Conservation (phyloP, 2,329 filamentous ascomycete genomes). For the Didymella lethalis region DNA sequence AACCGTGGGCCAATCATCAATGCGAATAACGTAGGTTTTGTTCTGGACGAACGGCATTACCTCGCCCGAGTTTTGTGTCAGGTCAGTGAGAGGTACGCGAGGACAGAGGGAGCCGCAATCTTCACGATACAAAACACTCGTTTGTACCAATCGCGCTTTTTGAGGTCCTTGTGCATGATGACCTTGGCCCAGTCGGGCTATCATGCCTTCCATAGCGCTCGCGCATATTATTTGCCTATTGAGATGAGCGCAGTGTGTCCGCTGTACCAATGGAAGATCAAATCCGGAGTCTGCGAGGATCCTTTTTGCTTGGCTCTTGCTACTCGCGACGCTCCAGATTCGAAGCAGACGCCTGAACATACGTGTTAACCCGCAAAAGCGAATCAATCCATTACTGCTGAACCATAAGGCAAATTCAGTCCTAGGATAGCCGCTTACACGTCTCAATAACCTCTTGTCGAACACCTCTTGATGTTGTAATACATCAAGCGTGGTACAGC, state of each 20-base stretch:
- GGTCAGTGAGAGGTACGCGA: conserved; percentile 12
- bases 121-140: conserved; percentile 27
- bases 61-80: conserved; percentile 11
- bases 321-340: background rate
- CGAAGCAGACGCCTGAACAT: background rate
- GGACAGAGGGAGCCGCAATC: conserved; percentile 19
- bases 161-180: conserved; percentile 27
- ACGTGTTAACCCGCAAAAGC: no score
- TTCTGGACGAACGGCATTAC: conserved; percentile 22
- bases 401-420: background rate
- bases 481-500: conserved; percentile 35
- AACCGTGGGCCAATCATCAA: conserved; percentile 41
- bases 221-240: conserved; percentile 40
- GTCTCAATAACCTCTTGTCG: conserved; percentile 29
- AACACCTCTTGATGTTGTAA: conserved; percentile 35
- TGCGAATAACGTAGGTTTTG: conserved; percentile 30
- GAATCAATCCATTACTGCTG: background rate
- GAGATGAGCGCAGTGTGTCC: conserved; percentile 29
- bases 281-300: conserved; percentile 6
- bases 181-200: conserved; percentile 29
- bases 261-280: conserved; percentile 29
- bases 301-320: conserved; percentile 15
- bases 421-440: conserved; percentile 18
- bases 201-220: conserved; percentile 40
- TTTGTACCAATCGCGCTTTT: conserved; percentile 30